These are phyloP conservation scores for Macadamia integrifolia DNA, from an alignment of 164 flowering plant genomes.

Conservation along the genomic window DNA sequence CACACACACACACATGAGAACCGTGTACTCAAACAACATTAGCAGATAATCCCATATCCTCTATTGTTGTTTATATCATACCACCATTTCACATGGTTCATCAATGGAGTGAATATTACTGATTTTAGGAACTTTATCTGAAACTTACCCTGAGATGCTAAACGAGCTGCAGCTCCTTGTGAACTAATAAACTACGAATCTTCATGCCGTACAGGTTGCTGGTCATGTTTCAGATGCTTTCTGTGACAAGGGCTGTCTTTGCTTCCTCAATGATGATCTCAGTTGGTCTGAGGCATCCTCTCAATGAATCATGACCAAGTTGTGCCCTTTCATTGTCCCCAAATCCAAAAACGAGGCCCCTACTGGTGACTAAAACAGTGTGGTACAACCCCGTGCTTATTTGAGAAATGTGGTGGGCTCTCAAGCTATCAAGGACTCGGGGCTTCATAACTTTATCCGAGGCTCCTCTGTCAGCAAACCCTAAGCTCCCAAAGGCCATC, in stretches of 20 bases:
- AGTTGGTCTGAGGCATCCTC: slow-evolving; percentile 75
- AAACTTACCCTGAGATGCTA: background rate
- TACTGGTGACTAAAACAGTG: slow-evolving; percentile 61
- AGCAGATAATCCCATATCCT: too few species aligned
- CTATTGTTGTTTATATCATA: too few species aligned
- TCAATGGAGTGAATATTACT: background rate
- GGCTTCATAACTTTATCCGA: slow-evolving; percentile 74
- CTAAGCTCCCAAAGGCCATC: slow-evolving; percentile 94
- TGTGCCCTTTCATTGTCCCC: slow-evolving; percentile 95
- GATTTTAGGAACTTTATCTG: background rate
- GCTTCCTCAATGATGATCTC: slow-evolving; percentile 44
- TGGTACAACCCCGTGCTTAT: slow-evolving; percentile 90
- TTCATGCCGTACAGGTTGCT: too few species aligned
- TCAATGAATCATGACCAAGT: slow-evolving; percentile 71
- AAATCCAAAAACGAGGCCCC: slow-evolving; percentile 72
- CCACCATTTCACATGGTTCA: too few species aligned
- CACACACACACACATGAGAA: too few species aligned
- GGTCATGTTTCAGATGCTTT: background rate
- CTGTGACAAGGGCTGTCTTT: background rate
- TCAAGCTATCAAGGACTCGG: slow-evolving; percentile 59
- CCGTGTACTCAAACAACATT: too few species aligned
- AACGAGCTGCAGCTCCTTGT: background rate
- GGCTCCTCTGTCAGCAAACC: slow-evolving; percentile 64
- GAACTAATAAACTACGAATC: too few species aligned
- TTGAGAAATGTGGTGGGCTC: slow-evolving; percentile 65